Conservation (phyloP, 208 protist species). For the Borovskyia barvae region DNA sequence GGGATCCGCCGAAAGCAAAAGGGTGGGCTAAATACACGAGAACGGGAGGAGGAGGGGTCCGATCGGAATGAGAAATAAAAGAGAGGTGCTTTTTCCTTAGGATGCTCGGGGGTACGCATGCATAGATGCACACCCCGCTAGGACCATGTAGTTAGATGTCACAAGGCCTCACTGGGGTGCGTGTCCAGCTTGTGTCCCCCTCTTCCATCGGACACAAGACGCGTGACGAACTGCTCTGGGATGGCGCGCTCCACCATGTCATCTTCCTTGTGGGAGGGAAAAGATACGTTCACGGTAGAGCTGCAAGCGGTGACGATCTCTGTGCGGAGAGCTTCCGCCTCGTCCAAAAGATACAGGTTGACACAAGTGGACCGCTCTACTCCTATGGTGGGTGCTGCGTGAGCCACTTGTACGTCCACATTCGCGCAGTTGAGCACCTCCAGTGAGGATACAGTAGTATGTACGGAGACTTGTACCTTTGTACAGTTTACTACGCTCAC, state of each 20-base stretch:
- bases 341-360: constrained; percentile 71
- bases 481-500: constrained; percentile 69
- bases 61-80: too few species aligned
- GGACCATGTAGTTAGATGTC: too few species aligned
- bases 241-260: constrained; percentile 72
- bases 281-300: constrained; percentile 73
- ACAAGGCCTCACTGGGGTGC: constrained; percentile 39
- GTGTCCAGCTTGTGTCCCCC: constrained; percentile 67
- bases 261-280: constrained; percentile 50
- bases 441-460: constrained; percentile 57
- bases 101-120: too few species aligned
- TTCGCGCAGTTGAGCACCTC: constrained; percentile 71
- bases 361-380: constrained; percentile 64
- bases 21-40: too few species aligned
- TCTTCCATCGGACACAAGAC: constrained; percentile 61
- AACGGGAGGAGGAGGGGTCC: too few species aligned
- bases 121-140: too few species aligned
- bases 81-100: too few species aligned
- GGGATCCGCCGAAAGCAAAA: too few species aligned
- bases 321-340: constrained; percentile 49
- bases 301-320: constrained; percentile 77
- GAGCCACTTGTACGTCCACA: constrained; percentile 63
- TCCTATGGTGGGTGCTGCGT: constrained; percentile 56
- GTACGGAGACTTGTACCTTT: constrained; percentile 69
- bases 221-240: constrained; percentile 79